Evolutionary conservation across 2,329 filamentous ascomycete species (phyloP), one percentile per base, ranked within the genome.

Genomic region (Emergomyces orientalis): DNA sequence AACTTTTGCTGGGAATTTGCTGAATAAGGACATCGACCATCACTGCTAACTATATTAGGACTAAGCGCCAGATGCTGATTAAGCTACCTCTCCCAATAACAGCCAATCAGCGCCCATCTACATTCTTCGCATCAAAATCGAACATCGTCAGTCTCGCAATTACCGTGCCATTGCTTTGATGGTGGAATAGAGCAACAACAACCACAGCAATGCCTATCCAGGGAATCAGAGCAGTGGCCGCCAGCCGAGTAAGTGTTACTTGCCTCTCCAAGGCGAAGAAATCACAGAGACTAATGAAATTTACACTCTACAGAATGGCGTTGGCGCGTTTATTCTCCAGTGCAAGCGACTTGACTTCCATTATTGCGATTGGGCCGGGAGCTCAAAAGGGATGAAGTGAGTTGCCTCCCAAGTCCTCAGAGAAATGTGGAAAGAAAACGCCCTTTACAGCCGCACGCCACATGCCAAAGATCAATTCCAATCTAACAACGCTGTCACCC

Each of bases 361-460:
- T 80, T 99, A 96, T 81, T 97, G 94, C 81, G 91, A 97, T 82
- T 92, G 89, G 85, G 90, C 89, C 63, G 94, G 92, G 66, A 96
- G 90, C 76, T 97, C 93, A 45, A 86, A 81, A 72, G 94, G 94
- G 73, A 97, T 97, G 91, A 94, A 96, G 90, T 94, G 82, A 67
- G 83, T 73, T 54, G 49, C 64, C 32, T 58, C 59, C 65, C 25
- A 32, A 32, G 4, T n/a, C 30, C 30, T 17, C 17, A 30, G 43
- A n/a, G 7, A 47, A 47, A 22, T 1, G 13, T 14, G 22, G 45
- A 27, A 49, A 27, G 22, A 49, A 27, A 49, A 49, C 22, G 22
- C 11, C 11, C 47, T 5, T 14, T 49, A 14, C 22, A 3, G 47
- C 51, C n/a, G 27, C 6, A 45, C 27, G 47, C 63, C 60, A 62